Base-by-base conservation (phyloP, 345 rosid genomes). In the Cochlearia excelsa region DNA sequence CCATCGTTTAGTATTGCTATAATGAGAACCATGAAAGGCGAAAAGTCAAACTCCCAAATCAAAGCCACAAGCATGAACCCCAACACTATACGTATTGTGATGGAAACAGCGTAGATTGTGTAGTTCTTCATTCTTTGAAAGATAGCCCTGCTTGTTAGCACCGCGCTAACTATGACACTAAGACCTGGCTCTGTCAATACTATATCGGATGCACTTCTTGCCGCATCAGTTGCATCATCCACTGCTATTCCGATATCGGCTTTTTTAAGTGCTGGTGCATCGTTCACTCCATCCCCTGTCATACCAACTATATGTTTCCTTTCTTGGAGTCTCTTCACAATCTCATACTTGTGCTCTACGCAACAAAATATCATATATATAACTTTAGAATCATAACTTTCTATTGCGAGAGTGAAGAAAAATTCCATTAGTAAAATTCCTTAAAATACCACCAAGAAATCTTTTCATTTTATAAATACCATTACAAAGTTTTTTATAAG, bases 201-300 rank as follows among this genome's bases (percentile, higher is more conserved):
- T 29, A 91, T 88, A 54, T 91, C 96, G 0, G 96, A 91, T 30
- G 98, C 98, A 43, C 95, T 30, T 30, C 95, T 76, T 4, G 98
- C 98, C 30, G 96, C 96, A 64, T 91, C 98, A 1, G 98, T 91
- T 9, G 98, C 98, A 70, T 88, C 98, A 55, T 79, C 95, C 29
- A 87, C 98, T 6, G 98, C 98, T 67, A 88, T 91, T 50, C 96
- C 98, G 30, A 88, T 91, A 70, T 86, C 98, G 2, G 96, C 98
- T 49, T 74, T 91, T 81, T 88, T 91, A 26, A 91, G 57, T 8
- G 98, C 96, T 4, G 98, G 96, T 3, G 96, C 98, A 61, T 91
- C 98, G 61, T 91, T 91, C 65, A 91, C 98, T 44, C 98, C 96
- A 61, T 91, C 98, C 57, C 98, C 98, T 2, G 96, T 91, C 96